Evolutionary conservation across 139 green algal species (phyloP).

Genomic region (Bryopsis sp.): DNA sequence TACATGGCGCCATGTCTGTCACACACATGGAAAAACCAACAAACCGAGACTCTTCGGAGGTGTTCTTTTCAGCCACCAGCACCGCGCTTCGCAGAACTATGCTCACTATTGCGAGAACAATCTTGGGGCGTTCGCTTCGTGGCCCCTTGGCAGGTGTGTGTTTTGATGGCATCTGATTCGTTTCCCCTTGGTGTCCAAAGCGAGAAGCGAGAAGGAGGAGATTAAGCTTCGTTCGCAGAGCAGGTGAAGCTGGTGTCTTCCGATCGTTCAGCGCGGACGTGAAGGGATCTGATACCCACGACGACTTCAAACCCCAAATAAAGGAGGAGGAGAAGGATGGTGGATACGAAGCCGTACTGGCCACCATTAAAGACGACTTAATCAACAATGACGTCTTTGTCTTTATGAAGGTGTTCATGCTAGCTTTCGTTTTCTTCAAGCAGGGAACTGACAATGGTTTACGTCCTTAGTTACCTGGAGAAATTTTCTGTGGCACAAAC

Average conservation of each 20-base stretch:
- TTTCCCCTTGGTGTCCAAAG: no score
- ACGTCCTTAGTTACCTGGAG: neutral
- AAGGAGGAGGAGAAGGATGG: constrained; percentile 28
- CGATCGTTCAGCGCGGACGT: neutral
- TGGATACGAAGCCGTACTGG: constrained; percentile 31
- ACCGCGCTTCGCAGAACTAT: no score
- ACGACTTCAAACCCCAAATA: constrained; percentile 83
- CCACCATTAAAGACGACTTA: constrained; percentile 66
- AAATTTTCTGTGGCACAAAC: neutral
- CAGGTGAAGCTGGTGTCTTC: neutral
- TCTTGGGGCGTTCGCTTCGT: no score
- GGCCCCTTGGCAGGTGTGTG: no score
- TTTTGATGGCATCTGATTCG: no score
- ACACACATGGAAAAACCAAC: no score
- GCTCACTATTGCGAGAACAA: no score
- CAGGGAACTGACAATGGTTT: neutral
- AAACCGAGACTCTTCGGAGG: no score
- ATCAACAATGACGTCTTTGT: constrained; percentile 69
- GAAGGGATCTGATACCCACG: no score
- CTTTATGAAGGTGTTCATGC: constrained; percentile 81
- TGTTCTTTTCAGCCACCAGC: no score
- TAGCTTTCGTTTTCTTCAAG: neutral
- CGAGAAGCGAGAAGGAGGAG: no score
- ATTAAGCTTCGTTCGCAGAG: neutral
- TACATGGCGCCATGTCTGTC: no score